Conservation (phyloP, 2,329 filamentous ascomycete species). For the Paecilomyces formosus region DNA sequence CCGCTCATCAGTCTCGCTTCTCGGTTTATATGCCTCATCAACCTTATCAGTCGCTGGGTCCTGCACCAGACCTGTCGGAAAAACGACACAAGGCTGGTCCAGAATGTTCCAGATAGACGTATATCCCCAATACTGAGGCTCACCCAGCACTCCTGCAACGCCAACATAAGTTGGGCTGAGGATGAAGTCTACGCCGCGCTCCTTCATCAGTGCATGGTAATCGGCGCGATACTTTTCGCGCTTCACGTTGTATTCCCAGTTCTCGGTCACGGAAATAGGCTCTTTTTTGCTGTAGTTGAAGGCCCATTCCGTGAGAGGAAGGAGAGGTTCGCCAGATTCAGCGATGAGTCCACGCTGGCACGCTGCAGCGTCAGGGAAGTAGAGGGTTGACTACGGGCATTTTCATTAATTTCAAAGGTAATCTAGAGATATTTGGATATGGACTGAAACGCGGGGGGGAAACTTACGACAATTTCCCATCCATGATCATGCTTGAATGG, state of each 20-base stretch:
- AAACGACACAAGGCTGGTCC: slow-evolving; percentile 18
- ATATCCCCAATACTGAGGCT: slow-evolving; percentile 18
- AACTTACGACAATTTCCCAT: slow-evolving; percentile 26
- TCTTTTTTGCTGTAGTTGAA: slow-evolving; percentile 7
- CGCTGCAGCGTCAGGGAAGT: slow-evolving; percentile 41
- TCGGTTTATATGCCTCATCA: slow-evolving; percentile 14
- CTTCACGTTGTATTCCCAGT: slow-evolving; percentile 10
- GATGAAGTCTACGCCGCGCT: slow-evolving; percentile 2
- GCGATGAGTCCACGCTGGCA: slow-evolving; percentile 24
- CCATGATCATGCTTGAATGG: slow-evolving; percentile 25
- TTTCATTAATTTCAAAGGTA: background rate
- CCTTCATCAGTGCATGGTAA: slow-evolving; percentile 2
- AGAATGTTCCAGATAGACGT: slow-evolving; percentile 27
- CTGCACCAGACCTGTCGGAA: slow-evolving; percentile 19
- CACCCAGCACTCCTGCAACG: background rate
- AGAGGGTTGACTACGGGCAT: slow-evolving; percentile 30
- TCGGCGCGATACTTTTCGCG: background rate
- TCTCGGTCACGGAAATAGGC: slow-evolving; percentile 7
- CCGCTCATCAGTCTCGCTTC: slow-evolving; percentile 18
- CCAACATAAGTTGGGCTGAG: slow-evolving; percentile 1
- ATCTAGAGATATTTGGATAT: background rate
- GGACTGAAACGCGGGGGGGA: background rate
- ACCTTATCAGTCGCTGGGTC: slow-evolving; percentile 15
- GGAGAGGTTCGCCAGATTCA: slow-evolving; percentile 20
- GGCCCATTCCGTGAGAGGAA: slow-evolving; percentile 18